Evolutionary conservation across 371 early-diverging fungal species (phyloP).

Genomic region (Circinella minor): DNA sequence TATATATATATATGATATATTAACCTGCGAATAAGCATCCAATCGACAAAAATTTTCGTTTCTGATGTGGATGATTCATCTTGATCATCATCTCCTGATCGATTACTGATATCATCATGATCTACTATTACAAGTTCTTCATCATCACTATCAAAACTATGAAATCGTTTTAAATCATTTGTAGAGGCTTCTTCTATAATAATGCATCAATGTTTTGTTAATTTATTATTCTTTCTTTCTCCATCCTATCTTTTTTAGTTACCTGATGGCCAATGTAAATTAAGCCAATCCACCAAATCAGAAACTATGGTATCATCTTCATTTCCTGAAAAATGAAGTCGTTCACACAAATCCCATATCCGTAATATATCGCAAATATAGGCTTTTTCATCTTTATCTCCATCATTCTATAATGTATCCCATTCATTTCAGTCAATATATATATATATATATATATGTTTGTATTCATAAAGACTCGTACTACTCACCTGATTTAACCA

Average conservation of each 20-base stretch:
- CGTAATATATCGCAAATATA: constrained; percentile 3
- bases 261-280: constrained; percentile 20
- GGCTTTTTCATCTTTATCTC: constrained; percentile 2
- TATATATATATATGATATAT: background rate
- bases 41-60: background rate
- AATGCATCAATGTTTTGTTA: background rate
- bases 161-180: background rate
- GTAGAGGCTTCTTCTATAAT: background rate
- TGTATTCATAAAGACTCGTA: background rate
- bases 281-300: constrained; percentile 20
- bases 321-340: constrained; percentile 15
- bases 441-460: background rate
- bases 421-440: no score
- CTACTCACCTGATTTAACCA: background rate
- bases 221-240: background rate
- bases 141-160: constrained; percentile 5
- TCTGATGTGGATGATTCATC: background rate
- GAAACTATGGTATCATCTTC: background rate
- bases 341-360: constrained; percentile 19
- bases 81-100: constrained; percentile 8
- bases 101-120: background rate
- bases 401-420: background rate
- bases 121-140: constrained; percentile 16
- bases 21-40: constrained; percentile 11
- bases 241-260: constrained; percentile 2